Conservation (phyloP, 1,284 basidiomycete genomes). For the Moniliophthora roreri region DNA sequence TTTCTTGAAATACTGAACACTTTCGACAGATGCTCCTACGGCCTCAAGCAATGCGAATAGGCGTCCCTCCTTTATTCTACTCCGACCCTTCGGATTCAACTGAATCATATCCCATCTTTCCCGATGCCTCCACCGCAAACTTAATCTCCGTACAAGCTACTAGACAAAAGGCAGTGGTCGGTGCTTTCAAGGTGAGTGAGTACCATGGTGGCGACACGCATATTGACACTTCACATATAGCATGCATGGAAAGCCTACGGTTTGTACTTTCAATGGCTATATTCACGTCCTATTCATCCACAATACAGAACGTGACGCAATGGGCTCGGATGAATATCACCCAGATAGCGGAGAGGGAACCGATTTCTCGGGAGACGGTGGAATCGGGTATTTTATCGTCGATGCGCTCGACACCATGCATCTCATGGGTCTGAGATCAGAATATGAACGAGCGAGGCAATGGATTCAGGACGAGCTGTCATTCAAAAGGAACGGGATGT, state of each 20-base stretch:
- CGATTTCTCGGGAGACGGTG: slow-evolving; percentile 15
- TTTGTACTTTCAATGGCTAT: not conserved
- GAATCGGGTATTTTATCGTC: slow-evolving; percentile 19
- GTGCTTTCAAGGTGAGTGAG: slow-evolving; percentile 11
- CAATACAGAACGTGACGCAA: slow-evolving; percentile 18
- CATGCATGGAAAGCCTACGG: not conserved
- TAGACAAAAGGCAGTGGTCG: slow-evolving; percentile 10
- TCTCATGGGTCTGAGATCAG: slow-evolving; percentile 16
- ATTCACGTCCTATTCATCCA: not conserved
- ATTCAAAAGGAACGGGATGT: slow-evolving; percentile 15
- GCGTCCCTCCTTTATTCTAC: not conserved
- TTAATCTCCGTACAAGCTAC: not conserved
- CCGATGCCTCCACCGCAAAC: not conserved
- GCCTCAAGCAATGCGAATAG: not conserved
- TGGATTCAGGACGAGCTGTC: slow-evolving; percentile 11
- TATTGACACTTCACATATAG: not conserved
- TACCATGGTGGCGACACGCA: not conserved
- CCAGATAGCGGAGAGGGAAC: slow-evolving; percentile 14
- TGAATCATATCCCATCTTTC: no score
- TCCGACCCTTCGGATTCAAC: not conserved
- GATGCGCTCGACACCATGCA: slow-evolving; percentile 21
- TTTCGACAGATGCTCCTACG: not conserved
- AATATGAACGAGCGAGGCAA: slow-evolving; percentile 12
- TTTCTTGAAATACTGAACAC: no score
- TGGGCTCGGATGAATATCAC: slow-evolving; percentile 22